A percentile compares a stretch with the other conserved stretches of the same genome.
Conservation (phyloP, 805 yeast species). For the Lipomyces yamadae region DNA sequence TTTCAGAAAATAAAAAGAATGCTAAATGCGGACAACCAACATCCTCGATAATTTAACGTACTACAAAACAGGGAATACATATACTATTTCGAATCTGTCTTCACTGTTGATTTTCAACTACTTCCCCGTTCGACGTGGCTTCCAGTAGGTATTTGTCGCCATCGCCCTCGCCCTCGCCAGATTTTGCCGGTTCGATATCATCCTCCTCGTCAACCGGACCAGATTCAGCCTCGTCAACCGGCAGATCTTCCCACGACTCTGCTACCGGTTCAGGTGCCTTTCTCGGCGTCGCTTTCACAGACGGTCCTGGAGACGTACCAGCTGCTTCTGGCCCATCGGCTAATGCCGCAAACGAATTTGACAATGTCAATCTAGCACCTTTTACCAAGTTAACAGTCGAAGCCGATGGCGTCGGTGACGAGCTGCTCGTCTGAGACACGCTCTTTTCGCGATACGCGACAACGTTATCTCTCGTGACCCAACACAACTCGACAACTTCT, state of each 20-base stretch:
- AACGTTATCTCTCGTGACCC: slow-evolving; percentile 32
- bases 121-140: not conserved
- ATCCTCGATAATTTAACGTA: not conserved
- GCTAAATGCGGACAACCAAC: too few relatives aligned
- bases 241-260: slow-evolving; percentile 36
- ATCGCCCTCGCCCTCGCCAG: not conserved
- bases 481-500: slow-evolving; percentile 29
- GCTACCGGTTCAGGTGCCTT: slow-evolving; percentile 26
- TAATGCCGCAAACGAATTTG: slow-evolving; percentile 22
- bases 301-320: not conserved
- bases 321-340: slow-evolving; percentile 8
- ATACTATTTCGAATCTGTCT: not conserved
- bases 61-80: not conserved
- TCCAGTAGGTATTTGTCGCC: not conserved
- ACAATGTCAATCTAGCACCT: slow-evolving; percentile 15
- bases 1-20: too few relatives aligned
- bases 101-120: not conserved
- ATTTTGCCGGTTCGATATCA: not conserved
- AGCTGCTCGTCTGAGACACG: slow-evolving; percentile 15
- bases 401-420: slow-evolving; percentile 10
- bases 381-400: not conserved
- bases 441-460: slow-evolving; percentile 33
- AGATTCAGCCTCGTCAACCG: slow-evolving; percentile 22
- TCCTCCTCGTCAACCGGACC: not conserved
- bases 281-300: slow-evolving; percentile 3